These are phyloP conservation scores for Drechslera avenae DNA, from an alignment of 2,329 filamentous ascomycete species.

Conservation along the genomic window DNA sequence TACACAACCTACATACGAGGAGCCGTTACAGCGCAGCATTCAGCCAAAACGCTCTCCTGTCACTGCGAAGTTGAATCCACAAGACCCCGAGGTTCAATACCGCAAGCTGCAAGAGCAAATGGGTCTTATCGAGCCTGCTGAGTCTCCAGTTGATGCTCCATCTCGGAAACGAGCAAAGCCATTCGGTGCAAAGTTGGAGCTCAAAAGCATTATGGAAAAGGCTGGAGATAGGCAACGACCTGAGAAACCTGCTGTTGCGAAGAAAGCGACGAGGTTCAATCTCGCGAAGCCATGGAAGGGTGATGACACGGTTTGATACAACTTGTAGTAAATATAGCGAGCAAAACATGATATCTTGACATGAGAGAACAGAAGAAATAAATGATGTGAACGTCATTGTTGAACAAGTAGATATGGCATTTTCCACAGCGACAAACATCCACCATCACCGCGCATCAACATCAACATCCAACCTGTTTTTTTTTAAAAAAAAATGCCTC, in stretches of 20 bases:
- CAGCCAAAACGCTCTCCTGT: background rate
- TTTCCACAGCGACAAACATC: no score
- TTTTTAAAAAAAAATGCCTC: no score
- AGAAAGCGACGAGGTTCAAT: background rate
- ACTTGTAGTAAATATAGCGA: background rate
- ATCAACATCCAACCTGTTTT: no score
- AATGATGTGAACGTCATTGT: no score
- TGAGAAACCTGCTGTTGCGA: background rate
- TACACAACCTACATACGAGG: background rate
- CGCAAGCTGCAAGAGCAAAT: conserved; percentile 17
- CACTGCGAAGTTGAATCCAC: background rate
- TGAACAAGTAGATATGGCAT: no score
- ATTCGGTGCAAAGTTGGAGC: background rate
- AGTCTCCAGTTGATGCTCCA: background rate
- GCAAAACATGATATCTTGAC: no score
- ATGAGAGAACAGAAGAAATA: no score
- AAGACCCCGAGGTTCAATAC: conserved; percentile 21
- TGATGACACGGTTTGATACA: background rate
- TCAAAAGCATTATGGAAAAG: conserved; percentile 7
- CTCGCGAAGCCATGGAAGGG: background rate
- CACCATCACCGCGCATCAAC: no score
- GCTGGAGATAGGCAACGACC: background rate
- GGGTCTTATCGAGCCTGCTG: conserved; percentile 5
- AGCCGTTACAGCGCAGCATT: background rate
- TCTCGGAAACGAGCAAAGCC: background rate